phyloP scores from a whole-genome alignment of 2,329 filamentous ascomycete genomes.

The Leptographium radiaticola region DNA sequence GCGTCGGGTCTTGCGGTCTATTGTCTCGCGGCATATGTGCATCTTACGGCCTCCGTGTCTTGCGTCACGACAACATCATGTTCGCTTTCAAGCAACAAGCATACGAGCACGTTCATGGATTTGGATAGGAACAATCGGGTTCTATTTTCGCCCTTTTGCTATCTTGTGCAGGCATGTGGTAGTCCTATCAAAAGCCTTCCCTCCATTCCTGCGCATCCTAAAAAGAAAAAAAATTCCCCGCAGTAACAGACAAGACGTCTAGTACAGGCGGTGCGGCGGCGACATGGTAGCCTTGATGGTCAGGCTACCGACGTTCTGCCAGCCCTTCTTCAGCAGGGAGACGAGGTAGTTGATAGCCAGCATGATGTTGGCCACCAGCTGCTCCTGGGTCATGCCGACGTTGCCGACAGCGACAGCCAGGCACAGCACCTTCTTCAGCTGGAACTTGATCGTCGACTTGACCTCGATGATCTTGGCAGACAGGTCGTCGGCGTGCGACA shows the following conservation, averaged over 20 bases:
- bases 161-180: neutral
- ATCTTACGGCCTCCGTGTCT: too few species aligned
- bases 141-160: neutral
- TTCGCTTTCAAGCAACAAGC: too few species aligned
- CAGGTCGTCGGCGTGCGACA: conserved; percentile 94
- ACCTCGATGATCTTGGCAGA: conserved; percentile 94
- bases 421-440: conserved; percentile 99
- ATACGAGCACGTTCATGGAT: too few species aligned
- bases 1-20: too few species aligned
- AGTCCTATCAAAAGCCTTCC: neutral
- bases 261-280: conserved; percentile 96
- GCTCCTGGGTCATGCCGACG: conserved; percentile 92
- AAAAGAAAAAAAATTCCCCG: neutral
- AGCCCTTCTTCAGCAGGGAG: conserved; percentile 99
- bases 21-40: too few species aligned
- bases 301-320: conserved; percentile 99
- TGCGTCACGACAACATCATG: too few species aligned
- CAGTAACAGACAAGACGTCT: conserved; percentile 24
- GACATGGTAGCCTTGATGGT: conserved; percentile 99
- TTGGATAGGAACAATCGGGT: neutral
- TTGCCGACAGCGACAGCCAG: conserved; percentile 99
- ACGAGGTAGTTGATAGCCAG: conserved; percentile 99
- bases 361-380: conserved; percentile 98
- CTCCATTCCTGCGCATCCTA: neutral
- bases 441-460: conserved; percentile 99